phyloP scores from a whole-genome alignment of 1,284 basidiomycete genomes.

The Cystobasidiaceae sp. region DNA sequence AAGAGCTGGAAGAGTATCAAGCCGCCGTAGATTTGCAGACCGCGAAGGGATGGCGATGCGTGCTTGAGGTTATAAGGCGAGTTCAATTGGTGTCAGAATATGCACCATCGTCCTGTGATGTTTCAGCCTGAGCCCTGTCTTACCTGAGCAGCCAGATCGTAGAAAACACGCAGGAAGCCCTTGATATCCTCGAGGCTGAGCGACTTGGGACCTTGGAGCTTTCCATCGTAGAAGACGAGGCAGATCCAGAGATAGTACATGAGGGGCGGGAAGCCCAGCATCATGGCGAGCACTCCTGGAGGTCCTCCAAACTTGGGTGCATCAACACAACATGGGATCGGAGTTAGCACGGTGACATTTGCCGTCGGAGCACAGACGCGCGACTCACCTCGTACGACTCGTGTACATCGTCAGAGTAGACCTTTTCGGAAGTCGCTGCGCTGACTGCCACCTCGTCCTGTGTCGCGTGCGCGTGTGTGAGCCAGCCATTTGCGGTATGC shows the following conservation, averaged over 20 bases:
- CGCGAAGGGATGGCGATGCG: slow-evolving; percentile 81
- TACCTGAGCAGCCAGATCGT: slow-evolving; percentile 35
- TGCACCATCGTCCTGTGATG: no score
- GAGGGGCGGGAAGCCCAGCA: slow-evolving; percentile 83
- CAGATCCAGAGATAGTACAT: slow-evolving; percentile 99
- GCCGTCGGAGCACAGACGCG: background rate
- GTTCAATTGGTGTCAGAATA: no score
- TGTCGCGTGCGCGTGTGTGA: background rate
- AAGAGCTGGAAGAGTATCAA: slow-evolving; percentile 84
- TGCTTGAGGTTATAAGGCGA: slow-evolving; percentile 55
- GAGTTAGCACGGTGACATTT: background rate
- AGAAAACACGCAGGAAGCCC: slow-evolving; percentile 35
- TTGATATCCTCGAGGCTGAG: slow-evolving; percentile 1
- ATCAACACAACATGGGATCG: background rate
- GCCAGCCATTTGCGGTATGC: background rate
- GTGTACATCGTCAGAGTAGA: background rate
- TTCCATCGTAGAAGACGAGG: slow-evolving; percentile 90
- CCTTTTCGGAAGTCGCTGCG: background rate
- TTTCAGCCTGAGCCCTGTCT: background rate
- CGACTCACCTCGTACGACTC: background rate
- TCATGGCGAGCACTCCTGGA: slow-evolving; percentile 83
- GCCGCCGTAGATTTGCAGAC: slow-evolving; percentile 82
- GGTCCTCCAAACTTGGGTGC: slow-evolving; percentile 85
- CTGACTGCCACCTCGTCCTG: no score
- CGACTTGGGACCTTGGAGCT: slow-evolving; percentile 61